Evolutionary conservation across 2,329 filamentous ascomycete species (phyloP), one percentile per base, ranked within the genome.

Genomic region (Rutstroemia sp.): DNA sequence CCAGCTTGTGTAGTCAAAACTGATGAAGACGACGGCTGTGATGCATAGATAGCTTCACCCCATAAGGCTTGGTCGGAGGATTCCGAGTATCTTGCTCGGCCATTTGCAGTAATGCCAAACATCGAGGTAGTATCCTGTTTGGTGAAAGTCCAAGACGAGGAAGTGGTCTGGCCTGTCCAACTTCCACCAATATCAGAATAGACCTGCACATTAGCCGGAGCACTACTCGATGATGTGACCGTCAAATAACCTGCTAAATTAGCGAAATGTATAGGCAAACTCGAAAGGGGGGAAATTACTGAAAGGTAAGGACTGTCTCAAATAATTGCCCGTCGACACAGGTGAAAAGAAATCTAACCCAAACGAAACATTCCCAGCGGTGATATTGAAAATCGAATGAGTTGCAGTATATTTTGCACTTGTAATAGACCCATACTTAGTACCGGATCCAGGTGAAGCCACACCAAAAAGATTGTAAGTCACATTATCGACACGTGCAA

Each of bases 341-440:
- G 70, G 70, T 2, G 67, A 70, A 58, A 71, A 70, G 59, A 71
- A 72, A 58, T 70, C 69, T 41, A 72, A 61, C 0, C 58, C 63
- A 42, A 71, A 63, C 2, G 58, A 61, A 4, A 63, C 63, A 14
- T 54, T 25, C 7, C 64, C 67, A 5, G 67, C 68, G 46, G 54
- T 56, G 6, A 70, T 47, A 14, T 58, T 59, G 50, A 71, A 64
- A 14, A 65, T 59, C 1, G 68, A 70, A 50, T 69, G 65, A 2
- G 70, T 66, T 4, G 69, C 64, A 1, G 66, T 70, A 54, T 69
- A 71, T 45, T 55, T 61, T n/a, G 65, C 64, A 8, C 50, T 57
- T 0, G 54, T 58, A 8, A 66, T 65, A 2, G 46, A 60, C 1
- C 59, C 67, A 25, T 61, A 57, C 17, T 57, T 53, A n/a, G 63